Conservation (phyloP, 495 filamentous ascomycete species). For the Penicillium bialowiezense region DNA sequence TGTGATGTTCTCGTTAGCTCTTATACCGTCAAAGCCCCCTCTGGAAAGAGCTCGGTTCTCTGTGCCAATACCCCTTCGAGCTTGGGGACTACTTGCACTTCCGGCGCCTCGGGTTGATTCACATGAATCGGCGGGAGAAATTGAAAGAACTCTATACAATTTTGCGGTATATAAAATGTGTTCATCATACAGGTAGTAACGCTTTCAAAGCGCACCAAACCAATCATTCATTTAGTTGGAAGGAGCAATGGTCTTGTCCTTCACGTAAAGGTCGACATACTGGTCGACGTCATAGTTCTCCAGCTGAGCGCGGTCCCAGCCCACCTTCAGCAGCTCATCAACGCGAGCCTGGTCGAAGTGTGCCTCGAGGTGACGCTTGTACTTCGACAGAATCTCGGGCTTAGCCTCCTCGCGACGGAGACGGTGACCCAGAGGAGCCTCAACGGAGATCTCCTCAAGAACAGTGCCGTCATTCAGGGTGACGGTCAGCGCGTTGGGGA, state of each 20-base stretch:
- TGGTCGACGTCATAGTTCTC: conserved; percentile 82
- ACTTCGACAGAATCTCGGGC: conserved; percentile 92
- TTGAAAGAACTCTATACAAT: conserved; percentile 4
- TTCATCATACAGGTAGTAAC: conserved; percentile 19
- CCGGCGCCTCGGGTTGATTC: conserved; percentile 38
- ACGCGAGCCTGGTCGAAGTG: conserved; percentile 76
- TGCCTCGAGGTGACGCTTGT: conserved; percentile 82
- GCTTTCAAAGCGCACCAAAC: not conserved
- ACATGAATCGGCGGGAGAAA: too few relatives aligned
- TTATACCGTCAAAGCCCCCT: conserved; percentile 32
- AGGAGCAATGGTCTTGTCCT: conserved; percentile 49
- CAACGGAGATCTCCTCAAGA: conserved; percentile 85
- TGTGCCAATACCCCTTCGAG: conserved; percentile 40
- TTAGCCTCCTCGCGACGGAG: conserved; percentile 94
- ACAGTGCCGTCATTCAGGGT: conserved; percentile 93
- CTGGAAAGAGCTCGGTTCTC: conserved; percentile 30
- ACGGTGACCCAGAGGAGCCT: conserved; percentile 92
- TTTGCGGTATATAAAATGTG: conserved; percentile 19
- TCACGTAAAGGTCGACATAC: conserved; percentile 94
- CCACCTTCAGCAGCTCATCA: conserved; percentile 73
- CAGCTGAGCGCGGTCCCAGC: conserved; percentile 66
- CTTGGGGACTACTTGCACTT: conserved; percentile 36
- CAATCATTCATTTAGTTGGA: not conserved
- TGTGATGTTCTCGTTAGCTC: conserved; percentile 33
- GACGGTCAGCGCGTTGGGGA: conserved; percentile 92